Conservation (phyloP, 2,329 filamentous ascomycete species). For the Fusarium sp. region DNA sequence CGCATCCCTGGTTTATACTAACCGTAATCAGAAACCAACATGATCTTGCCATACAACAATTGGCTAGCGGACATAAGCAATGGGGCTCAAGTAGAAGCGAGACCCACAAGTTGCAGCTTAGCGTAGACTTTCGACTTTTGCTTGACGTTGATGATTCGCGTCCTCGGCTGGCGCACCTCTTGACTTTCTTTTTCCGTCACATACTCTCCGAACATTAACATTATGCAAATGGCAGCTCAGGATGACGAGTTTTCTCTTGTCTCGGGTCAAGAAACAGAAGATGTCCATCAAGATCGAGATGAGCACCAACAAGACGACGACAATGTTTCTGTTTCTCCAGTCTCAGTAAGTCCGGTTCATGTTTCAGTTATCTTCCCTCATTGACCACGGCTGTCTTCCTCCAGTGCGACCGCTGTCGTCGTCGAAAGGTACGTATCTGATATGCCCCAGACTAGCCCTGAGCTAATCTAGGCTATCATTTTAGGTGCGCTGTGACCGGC, state of each 20-base stretch:
- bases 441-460: neutral
- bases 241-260: neutral
- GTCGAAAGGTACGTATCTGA: neutral
- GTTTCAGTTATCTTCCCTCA: accelerated
- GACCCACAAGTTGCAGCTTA: neutral
- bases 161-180: neutral
- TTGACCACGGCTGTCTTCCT: neutral
- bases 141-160: neutral
- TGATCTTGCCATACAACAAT: neutral
- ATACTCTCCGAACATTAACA: neutral
- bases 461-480: neutral
- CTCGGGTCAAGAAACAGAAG: neutral
- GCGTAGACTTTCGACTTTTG: neutral
- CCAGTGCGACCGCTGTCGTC: neutral
- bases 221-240: neutral
- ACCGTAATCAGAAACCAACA: accelerated
- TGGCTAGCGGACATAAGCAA: neutral
- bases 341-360: neutral
- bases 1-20: neutral
- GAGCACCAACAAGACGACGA: neutral
- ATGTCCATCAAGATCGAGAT: neutral
- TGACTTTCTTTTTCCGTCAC: neutral
- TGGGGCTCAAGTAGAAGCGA: neutral
- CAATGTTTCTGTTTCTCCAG: neutral
- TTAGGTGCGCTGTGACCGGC: neutral